Conservation (phyloP, 202 grass and related monocot species). For the Setaria viridis region DNA sequence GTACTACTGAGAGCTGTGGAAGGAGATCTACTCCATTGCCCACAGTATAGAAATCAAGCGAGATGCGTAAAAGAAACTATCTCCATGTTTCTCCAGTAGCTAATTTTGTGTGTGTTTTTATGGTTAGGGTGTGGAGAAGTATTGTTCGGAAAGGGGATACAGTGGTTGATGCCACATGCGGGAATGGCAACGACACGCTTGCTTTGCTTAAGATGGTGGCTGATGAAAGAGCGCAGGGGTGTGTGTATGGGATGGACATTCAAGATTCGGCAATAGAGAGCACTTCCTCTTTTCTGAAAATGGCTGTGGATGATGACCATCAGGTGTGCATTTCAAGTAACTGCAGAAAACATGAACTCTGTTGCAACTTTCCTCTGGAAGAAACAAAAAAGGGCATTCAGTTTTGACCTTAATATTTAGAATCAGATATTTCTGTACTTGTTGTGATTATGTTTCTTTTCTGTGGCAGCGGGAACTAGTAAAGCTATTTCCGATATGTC, state of each 20-base stretch:
- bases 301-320: slow-evolving; percentile 46
- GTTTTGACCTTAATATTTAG: slow-evolving; percentile 9
- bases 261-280: slow-evolving; percentile 72
- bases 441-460: slow-evolving; percentile 19
- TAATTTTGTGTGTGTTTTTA: not conserved
- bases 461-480: slow-evolving; percentile 64
- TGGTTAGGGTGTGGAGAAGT: slow-evolving; percentile 80
- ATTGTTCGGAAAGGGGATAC: slow-evolving; percentile 72
- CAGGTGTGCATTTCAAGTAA: slow-evolving; percentile 62
- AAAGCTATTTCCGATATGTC: slow-evolving; percentile 74
- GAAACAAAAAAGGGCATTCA: not conserved
- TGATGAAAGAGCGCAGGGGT: slow-evolving; percentile 55
- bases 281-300: slow-evolving; percentile 70
- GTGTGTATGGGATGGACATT: slow-evolving; percentile 89
- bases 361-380: not conserved
- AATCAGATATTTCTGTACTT: not conserved
- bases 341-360: not conserved
- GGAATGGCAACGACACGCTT: slow-evolving; percentile 82
- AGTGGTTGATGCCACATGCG: slow-evolving; percentile 92
- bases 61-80: too few relatives aligned
- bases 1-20: not conserved
- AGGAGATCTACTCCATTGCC: too few relatives aligned
- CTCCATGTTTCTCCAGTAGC: not conserved
- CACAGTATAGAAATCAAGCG: too few relatives aligned
- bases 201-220: slow-evolving; percentile 85